phyloP scores from a whole-genome alignment of 177 flowering plant genomes.

The Vitis hybrid region DNA sequence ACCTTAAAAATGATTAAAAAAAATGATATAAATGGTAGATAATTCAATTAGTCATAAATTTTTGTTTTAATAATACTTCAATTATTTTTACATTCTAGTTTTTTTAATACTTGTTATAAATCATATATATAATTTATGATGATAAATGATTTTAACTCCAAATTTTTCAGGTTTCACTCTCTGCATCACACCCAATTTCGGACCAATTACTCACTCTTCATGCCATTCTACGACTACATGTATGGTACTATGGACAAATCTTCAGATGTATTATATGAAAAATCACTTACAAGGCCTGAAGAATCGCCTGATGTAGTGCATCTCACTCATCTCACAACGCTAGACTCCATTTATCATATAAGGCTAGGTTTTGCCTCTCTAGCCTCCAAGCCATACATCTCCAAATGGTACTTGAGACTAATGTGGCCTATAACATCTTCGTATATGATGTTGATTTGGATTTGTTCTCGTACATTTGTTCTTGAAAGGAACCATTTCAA shows the following conservation, averaged over 20 bases:
- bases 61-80: too few relatives aligned
- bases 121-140: too few relatives aligned
- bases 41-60: too few relatives aligned
- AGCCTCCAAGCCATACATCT: conserved; percentile 42
- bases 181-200: conserved; percentile 42
- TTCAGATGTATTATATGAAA: conserved; percentile 39
- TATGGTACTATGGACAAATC: conserved; percentile 54
- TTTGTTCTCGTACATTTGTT: conserved; percentile 35
- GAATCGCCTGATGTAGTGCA: conserved; percentile 46
- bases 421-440: conserved; percentile 43
- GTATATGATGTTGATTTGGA: conserved; percentile 35
- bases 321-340: conserved; percentile 52
- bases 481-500: conserved; percentile 43
- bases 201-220: conserved; percentile 37
- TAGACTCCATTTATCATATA: conserved; percentile 53
- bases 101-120: too few relatives aligned
- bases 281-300: conserved; percentile 23
- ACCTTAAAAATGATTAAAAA: too few relatives aligned
- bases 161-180: conserved; percentile 37
- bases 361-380: conserved; percentile 50
- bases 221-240: conserved; percentile 60
- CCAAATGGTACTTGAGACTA: conserved; percentile 47
- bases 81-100: too few relatives aligned
- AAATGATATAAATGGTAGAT: too few relatives aligned
- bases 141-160: too few relatives aligned